Evolutionary conservation across 2,329 filamentous ascomycete genomes (phyloP).

Genomic region (Diaporthe caulivora): DNA sequence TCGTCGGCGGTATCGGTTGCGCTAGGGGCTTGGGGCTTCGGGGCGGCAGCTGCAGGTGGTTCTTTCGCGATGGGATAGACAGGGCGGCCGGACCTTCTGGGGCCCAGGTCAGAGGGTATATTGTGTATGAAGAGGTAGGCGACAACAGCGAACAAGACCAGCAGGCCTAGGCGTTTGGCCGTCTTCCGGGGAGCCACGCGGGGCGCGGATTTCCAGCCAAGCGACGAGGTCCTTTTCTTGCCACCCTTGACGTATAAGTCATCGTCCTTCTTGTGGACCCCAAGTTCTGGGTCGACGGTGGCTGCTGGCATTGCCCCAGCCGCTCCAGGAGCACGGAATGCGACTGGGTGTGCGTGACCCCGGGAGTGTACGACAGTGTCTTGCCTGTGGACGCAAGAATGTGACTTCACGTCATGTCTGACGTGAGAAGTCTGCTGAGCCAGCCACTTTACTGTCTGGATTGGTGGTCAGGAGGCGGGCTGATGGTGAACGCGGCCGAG

Average conservation of each 20-base stretch:
- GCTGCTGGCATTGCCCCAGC: slow-evolving; percentile 56
- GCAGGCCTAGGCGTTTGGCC: slow-evolving; percentile 64
- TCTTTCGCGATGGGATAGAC: slow-evolving; percentile 38
- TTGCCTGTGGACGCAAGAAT: neutral
- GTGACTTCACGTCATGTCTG: slow-evolving; percentile 27
- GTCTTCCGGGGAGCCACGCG: slow-evolving; percentile 63
- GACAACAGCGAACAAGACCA: slow-evolving; percentile 59
- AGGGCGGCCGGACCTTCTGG: slow-evolving; percentile 55
- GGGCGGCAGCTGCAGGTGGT: slow-evolving; percentile 22
- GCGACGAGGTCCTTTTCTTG: slow-evolving; percentile 54
- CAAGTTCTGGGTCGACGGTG: slow-evolving; percentile 65
- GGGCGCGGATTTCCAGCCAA: slow-evolving; percentile 46
- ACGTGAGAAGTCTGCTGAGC: neutral
- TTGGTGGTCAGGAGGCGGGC: neutral
- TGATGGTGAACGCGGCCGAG: neutral
- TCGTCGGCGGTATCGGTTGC: slow-evolving; percentile 27
- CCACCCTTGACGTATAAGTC: slow-evolving; percentile 56
- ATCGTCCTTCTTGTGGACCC: slow-evolving; percentile 72
- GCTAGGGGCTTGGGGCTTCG: slow-evolving; percentile 35
- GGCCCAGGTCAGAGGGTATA: slow-evolving; percentile 63
- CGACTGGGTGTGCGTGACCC: slow-evolving; percentile 4
- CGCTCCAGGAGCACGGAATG: slow-evolving; percentile 18
- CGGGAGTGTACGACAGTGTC: slow-evolving; percentile 8
- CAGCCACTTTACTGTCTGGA: neutral
- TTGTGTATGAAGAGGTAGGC: slow-evolving; percentile 76